Base-by-base conservation (phyloP, 179 eudicot species). In the Spinacia oleracea region DNA sequence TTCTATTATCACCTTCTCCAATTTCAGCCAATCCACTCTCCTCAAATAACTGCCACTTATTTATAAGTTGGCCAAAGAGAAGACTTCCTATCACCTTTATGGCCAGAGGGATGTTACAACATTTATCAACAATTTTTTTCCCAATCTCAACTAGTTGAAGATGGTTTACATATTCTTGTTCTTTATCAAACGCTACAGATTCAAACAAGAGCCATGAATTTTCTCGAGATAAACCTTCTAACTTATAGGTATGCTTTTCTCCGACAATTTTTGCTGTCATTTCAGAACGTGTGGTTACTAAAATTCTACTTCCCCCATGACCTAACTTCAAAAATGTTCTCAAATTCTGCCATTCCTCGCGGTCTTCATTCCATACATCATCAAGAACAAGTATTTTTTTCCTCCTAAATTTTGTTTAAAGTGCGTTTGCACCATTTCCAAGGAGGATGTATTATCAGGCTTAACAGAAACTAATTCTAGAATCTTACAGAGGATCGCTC, bases 371-470 rank as follows among this genome's bases (percentile, higher is more conserved):
- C 70, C 70, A 65, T 16, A 65, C 45, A 6, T 65, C 70, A 65
- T 65, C 70, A 34, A 65, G 70, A 18, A 65, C 45, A 65, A 18
- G 70, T 65, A 65, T 23, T 65, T 65, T 5, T 65, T 31, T 65
- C 70, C 70, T 32, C 70, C 16, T 3, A 79, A 9, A 20, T 40
- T 1, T 40, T 51, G 4, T 63, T 29, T 67, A 35, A 79, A 20
- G 27, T 35, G 55, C 1, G 14, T 23, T 23, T 74, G 78, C 38
- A 79, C 25, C 11, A 8, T 55, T 18, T 72, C 76, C 9, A 21
- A 14, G 1, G 63, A 23, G 7, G 76, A 23, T 7, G 15, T 27
- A 6, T 23, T 21, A 3, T 53, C 1, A 60, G 15, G 32, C 25
- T 16, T 10, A 8, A 18, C 45, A 0, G 15, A 6, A 35, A 9